Conservation (phyloP, 176 grass and related monocot species). For the Ampelocalamus luodianensis region DNA sequence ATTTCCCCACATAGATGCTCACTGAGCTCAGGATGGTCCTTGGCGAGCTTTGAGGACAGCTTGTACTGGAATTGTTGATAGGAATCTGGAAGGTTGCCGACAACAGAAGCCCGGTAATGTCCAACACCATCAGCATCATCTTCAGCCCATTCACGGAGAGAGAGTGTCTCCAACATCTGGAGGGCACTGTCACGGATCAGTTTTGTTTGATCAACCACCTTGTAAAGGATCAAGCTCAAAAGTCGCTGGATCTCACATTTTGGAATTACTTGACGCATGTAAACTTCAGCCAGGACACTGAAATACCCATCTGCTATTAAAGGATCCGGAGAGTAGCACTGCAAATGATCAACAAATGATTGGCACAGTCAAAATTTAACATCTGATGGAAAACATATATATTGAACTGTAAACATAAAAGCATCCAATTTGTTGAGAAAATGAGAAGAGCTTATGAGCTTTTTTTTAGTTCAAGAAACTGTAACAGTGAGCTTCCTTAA, state of each 20-base stretch:
- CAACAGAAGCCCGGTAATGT: constrained; percentile 92
- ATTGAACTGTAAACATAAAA: constrained; percentile 17
- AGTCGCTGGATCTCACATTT: constrained; percentile 94
- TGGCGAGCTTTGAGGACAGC: constrained; percentile 90
- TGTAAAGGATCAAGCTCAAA: constrained; percentile 96
- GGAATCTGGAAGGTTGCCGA: constrained; percentile 97
- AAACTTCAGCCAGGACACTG: constrained; percentile 95
- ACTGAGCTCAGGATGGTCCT: constrained; percentile 97
- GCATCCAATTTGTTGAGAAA: constrained; percentile 2
- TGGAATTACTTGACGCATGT: constrained; percentile 94
- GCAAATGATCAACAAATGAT: constrained; percentile 43
- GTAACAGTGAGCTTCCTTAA: background rate
- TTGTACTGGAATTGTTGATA: constrained; percentile 99
- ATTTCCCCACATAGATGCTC: constrained; percentile 89
- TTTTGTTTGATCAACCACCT: constrained; percentile 95
- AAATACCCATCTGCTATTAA: constrained; percentile 96
- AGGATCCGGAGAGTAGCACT: constrained; percentile 91
- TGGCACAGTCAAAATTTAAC: constrained; percentile 15
- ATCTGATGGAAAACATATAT: constrained; percentile 17
- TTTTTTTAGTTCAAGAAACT: constrained; percentile 13
- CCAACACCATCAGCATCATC: constrained; percentile 82
- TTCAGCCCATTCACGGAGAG: constrained; percentile 93
- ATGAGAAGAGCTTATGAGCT: background rate
- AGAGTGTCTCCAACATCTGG: constrained; percentile 97
- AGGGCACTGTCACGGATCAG: constrained; percentile 92